Percentiles rank a stretch among this genome's conserved stretches.
Conservation (phyloP, 345 rosid species). For the Hibiscus trionum region DNA sequence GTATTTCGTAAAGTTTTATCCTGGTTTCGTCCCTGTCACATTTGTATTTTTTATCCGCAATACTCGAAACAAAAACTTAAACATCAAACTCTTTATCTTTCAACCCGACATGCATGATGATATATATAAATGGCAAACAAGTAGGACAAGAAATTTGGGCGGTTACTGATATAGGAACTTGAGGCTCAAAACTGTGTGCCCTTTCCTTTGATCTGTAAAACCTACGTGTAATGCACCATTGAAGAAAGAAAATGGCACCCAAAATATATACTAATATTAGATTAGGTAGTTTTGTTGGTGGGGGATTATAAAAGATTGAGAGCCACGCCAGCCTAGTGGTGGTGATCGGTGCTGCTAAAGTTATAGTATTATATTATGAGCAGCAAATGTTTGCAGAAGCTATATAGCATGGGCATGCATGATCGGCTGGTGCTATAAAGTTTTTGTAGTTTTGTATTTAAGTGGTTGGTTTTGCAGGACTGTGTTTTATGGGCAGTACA, state of each 20-base stretch:
- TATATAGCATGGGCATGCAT: slow-evolving; percentile 6
- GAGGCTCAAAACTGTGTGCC: background rate
- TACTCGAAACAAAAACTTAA: background rate
- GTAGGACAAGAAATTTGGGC: background rate
- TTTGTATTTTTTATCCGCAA: background rate
- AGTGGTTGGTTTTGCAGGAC: slow-evolving; percentile 37
- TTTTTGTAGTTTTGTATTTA: background rate
- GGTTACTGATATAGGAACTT: background rate
- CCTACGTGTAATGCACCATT: slow-evolving; percentile 14
- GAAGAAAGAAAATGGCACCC: background rate
- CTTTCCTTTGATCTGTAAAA: background rate
- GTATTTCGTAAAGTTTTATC: too few relatives aligned
- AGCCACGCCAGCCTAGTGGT: background rate
- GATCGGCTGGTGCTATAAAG: background rate
- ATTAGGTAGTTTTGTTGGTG: background rate
- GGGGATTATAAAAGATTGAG: background rate
- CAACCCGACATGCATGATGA: background rate
- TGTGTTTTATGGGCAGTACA: slow-evolving; percentile 91
- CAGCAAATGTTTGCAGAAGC: slow-evolving; percentile 17
- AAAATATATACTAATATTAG: background rate
- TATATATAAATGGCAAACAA: background rate
- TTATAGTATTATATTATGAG: background rate
- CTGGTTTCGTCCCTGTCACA: background rate
- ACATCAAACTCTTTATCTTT: background rate
- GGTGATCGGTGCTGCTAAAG: background rate